A percentile compares a stretch with the other conserved stretches of the same genome.
phyloP scores from a whole-genome alignment of 345 rosid genomes.

The Gossypium rotundifolium region DNA sequence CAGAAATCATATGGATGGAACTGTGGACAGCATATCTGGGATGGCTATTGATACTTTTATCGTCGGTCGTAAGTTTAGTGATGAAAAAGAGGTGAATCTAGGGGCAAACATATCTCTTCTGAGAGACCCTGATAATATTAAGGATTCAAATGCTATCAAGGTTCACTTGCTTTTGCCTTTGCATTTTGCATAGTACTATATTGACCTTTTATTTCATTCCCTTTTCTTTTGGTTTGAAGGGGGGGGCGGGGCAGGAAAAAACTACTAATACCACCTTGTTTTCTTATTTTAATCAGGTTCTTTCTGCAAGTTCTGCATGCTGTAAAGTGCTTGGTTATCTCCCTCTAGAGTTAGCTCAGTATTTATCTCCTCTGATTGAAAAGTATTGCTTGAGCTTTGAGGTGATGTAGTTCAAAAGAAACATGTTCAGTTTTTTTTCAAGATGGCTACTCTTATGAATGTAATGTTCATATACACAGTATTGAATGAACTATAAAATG shows the following conservation, averaged over 20 bases:
- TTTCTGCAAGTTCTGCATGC: conserved; percentile 39
- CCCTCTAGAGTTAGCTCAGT: conserved; percentile 66
- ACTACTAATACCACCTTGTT: not conserved
- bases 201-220: not conserved
- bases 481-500: not conserved
- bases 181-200: not conserved
- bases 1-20: conserved; percentile 5
- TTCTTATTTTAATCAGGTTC: conserved; percentile 44
- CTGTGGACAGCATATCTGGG: conserved; percentile 26
- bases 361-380: conserved; percentile 66
- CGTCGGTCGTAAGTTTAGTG: conserved; percentile 82
- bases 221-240: no score
- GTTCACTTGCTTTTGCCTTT: conserved; percentile 26
- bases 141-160: conserved; percentile 77
- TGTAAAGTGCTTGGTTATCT: conserved; percentile 67
- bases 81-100: conserved; percentile 39
- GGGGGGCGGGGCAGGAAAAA: not conserved
- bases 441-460: not conserved
- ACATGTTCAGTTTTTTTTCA: not conserved
- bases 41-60: conserved; percentile 56
- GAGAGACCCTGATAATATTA: conserved; percentile 68
- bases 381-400: conserved; percentile 48
- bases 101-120: conserved; percentile 46
- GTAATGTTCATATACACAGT: not conserved
- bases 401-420: conserved; percentile 35